Base-by-base conservation (phyloP, 2,329 filamentous ascomycete genomes). In the Magnaporthales sp. region DNA sequence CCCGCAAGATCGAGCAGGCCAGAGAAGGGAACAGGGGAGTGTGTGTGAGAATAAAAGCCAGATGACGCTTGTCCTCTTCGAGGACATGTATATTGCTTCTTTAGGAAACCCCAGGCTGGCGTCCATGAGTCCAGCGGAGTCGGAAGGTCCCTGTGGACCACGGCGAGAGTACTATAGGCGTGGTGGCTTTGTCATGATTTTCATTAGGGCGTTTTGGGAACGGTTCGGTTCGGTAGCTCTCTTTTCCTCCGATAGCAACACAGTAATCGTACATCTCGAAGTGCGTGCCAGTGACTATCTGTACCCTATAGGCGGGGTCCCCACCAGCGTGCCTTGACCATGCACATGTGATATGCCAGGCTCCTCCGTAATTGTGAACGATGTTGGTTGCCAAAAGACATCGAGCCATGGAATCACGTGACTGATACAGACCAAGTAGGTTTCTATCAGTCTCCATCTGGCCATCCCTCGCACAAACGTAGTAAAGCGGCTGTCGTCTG, bases 51-150 rank as follows among this genome's bases (percentile, higher is more conserved):
- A n/a, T n/a, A 27, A 56, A 51, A 3, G 30, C 9, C 38, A 46
- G 71, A 70, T 65, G 71, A 70, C 73, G 72, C 75, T 74, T 76
- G 73, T 74, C 76, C 74, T 66, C 69, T 76, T 77, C 68, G 66
- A 76, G 70, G 66, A 66, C 69, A 71, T 74, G 71, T 72, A 72
- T 75, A 76, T 75, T 78, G 71, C 76, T 74, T 70, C 65, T 76
- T 77, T 73, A 66, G 75, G 74, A 72, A 73, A 70, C 70, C 71
- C 11, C 32, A 54, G 54, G 9, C 38, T 54, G 51, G 30, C 54
- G 11, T 56, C 22, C 58, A 51, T 5, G 58, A 9, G 66, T 29
- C n/a, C 63, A 64, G n/a, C 15, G 63, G 63, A 19, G n/a, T 9
- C n/a, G 46, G 56, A 51, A 63, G 63, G 62, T 65, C 38, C 29